Conservation (phyloP, 129 eudicot species). For the Escallonia rubra region DNA sequence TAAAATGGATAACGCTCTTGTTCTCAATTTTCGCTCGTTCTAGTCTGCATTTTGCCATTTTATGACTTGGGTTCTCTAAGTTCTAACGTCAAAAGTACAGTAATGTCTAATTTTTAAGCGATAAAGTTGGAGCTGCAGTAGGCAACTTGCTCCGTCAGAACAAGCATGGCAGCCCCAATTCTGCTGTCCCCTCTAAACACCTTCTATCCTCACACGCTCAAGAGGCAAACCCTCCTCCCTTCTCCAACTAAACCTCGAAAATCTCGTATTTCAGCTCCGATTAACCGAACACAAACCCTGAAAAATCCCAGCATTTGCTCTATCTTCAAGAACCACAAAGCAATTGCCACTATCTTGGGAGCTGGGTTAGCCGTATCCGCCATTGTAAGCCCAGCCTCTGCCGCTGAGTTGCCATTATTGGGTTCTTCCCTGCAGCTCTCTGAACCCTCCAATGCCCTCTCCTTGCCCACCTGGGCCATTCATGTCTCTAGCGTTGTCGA, state of each 20-base stretch:
- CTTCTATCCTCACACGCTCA: neutral
- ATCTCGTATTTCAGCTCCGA: neutral
- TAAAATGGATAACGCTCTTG: too few species aligned
- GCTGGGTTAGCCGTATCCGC: conserved; percentile 58
- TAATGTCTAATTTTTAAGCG: too few species aligned
- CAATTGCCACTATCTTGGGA: conserved; percentile 36
- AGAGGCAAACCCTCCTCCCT: neutral
- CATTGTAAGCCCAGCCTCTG: conserved; percentile 39
- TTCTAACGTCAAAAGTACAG: too few species aligned
- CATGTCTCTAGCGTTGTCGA: conserved; percentile 97
- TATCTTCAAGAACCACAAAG: conserved; percentile 7
- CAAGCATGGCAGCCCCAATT: conserved; percentile 19
- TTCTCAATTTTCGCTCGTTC: too few species aligned
- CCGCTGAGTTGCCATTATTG: conserved; percentile 44
- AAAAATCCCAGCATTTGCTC: conserved; percentile 5
- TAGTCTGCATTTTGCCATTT: too few species aligned
- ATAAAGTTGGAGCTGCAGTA: too few species aligned
- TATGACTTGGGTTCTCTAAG: too few species aligned
- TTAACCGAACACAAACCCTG: neutral
- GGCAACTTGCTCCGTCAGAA: too few species aligned
- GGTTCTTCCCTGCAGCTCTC: conserved; percentile 35
- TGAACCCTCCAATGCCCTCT: conserved; percentile 92
- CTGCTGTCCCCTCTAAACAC: conserved; percentile 11
- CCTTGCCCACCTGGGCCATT: conserved; percentile 93
- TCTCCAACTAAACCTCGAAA: neutral